A percentile compares a stretch with the other conserved stretches of the same genome.
These are phyloP conservation scores for Tremellales sp. DNA, from an alignment of 1,284 basidiomycete genomes.

Conservation along the genomic window DNA sequence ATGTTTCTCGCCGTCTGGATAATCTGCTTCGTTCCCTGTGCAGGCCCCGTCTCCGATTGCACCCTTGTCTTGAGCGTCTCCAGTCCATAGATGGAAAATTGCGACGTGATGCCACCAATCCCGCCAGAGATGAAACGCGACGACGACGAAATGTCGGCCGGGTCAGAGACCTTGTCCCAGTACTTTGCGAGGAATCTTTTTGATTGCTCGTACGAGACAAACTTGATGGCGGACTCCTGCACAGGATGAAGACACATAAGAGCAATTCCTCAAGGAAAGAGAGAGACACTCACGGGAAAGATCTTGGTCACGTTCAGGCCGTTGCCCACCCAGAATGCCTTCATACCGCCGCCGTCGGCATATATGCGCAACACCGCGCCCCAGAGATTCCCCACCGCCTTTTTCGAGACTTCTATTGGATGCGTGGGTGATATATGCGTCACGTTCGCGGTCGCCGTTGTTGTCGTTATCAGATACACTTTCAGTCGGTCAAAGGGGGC, in stretches of 20 bases:
- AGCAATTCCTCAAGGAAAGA: not conserved
- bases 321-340: conserved; percentile 84
- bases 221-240: conserved; percentile 94
- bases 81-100: conserved; percentile 59
- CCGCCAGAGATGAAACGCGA: conserved; percentile 95
- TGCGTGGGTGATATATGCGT: conserved; percentile 12
- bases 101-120: conserved; percentile 88
- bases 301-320: conserved; percentile 70
- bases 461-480: conserved; percentile 89
- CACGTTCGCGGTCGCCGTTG: conserved; percentile 52
- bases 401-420: conserved; percentile 9
- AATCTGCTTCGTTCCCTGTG: conserved; percentile 58
- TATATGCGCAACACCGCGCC: conserved; percentile 76
- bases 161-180: conserved; percentile 84
- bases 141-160: conserved; percentile 81
- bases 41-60: conserved; percentile 70
- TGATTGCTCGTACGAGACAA: conserved; percentile 89
- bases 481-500: conserved; percentile 98
- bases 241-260: not conserved
- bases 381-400: conserved; percentile 59
- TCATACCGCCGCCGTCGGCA: conserved; percentile 72
- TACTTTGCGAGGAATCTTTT: conserved; percentile 93
- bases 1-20: conserved; percentile 62
- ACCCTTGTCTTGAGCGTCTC: conserved; percentile 72
- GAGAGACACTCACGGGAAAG: conserved; percentile 59